Base-by-base conservation (phyloP, 2,329 filamentous ascomycete genomes). In the Calonectria hongkongensis region DNA sequence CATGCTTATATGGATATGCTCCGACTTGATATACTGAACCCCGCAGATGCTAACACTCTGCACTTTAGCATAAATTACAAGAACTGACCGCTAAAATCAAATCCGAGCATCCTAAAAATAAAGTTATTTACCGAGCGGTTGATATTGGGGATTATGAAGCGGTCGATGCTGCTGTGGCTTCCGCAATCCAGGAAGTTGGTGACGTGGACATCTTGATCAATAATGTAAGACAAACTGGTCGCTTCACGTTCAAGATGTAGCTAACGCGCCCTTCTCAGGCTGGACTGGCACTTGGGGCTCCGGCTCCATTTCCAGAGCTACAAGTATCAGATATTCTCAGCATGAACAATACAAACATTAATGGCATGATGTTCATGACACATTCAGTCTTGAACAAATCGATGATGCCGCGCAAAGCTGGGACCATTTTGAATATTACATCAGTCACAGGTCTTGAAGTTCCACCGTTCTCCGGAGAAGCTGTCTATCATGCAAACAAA, bases 351-450 rank as follows among this genome's bases (percentile, higher is more conserved):
- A 76, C 74, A 2, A 76, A 85, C 62, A 86, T 86, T 7, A 87
- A 87, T 21, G 74, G 68, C 4, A 65, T 72, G 8, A 76, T 76
- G 66, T 76, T 69, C 25, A 67, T 66, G 7, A 76, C 68, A 4
- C 62, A 87, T 86, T 78, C 84, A 84, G 85, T 81, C 0, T 30
- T 76, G 0, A 75, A 68, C 21, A 58, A 48, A 1, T 66, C 66
- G 0, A 76, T 76, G 71, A 47, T 69, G 43, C 12, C 54, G 4
- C 56, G 71, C 1, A 74, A 70, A 33, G 62, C 47, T 15, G 74
- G 74, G 5, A 70, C 69, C 0, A 76, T 74, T 4, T 33, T 76
- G 3, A 76, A 73, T 4, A 41, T 76, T 1, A 67, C 71, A 1
- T 75, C 74, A 0, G 47, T 71, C 2, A 75, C 74, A 10, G 74